These are phyloP conservation scores for Huntiella decipiens DNA, from an alignment of 2,329 filamentous ascomycete species.

Conservation along the genomic window DNA sequence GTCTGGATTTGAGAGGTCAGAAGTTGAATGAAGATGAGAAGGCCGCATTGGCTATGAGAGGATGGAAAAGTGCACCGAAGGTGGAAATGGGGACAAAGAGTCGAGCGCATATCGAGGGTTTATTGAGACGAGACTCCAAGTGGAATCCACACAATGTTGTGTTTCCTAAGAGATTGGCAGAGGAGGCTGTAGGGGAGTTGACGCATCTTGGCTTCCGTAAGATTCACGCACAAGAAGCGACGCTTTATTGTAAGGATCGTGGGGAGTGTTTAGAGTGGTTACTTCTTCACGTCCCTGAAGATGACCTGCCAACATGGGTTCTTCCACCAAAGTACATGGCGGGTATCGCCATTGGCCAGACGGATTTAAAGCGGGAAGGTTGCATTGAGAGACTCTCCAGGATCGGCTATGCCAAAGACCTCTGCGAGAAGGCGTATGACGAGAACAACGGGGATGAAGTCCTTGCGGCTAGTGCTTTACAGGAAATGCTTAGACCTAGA, in stretches of 20 bases:
- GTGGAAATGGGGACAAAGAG: slow-evolving; percentile 82
- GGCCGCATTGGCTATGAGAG: slow-evolving; percentile 33
- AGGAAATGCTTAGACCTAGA: slow-evolving; percentile 27
- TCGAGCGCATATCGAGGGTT: slow-evolving; percentile 55
- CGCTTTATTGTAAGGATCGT: slow-evolving; percentile 69
- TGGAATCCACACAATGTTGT: slow-evolving; percentile 72
- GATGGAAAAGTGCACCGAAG: slow-evolving; percentile 71
- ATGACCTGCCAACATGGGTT: slow-evolving; percentile 85
- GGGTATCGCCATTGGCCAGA: slow-evolving; percentile 69
- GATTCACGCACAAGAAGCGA: slow-evolving; percentile 77
- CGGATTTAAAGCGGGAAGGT: slow-evolving; percentile 61
- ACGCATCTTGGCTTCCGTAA: slow-evolving; percentile 65
- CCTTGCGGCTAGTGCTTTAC: slow-evolving; percentile 60
- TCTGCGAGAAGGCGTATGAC: slow-evolving; percentile 64
- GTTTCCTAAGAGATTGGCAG: slow-evolving; percentile 39
- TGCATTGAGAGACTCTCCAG: slow-evolving; percentile 65
- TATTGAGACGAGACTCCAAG: slow-evolving; percentile 57
- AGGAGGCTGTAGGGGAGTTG: slow-evolving; percentile 51
- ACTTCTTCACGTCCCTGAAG: slow-evolving; percentile 88
- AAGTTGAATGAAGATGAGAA: slow-evolving; percentile 22
- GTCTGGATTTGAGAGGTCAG: slow-evolving; percentile 6
- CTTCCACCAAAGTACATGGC: slow-evolving; percentile 82
- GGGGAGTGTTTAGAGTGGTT: slow-evolving; percentile 94
- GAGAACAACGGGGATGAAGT: slow-evolving; percentile 52
- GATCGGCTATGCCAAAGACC: slow-evolving; percentile 67